Conservation (phyloP, 129 eudicot genomes). For the Ambrosia trifida region DNA sequence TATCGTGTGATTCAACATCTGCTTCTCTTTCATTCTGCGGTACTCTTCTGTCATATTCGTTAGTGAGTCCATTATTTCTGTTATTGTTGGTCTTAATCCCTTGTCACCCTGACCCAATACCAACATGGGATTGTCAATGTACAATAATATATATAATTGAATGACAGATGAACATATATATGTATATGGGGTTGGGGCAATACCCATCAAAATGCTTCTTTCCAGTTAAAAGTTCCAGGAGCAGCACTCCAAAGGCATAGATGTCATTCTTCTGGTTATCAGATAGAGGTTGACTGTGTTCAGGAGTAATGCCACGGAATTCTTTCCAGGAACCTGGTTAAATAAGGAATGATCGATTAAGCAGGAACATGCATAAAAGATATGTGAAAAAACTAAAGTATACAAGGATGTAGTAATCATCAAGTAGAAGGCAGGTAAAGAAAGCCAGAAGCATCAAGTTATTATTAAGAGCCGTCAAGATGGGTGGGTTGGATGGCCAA, state of each 20-base stretch:
- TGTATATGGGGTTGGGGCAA: not conserved
- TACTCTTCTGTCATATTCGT: constrained; percentile 44
- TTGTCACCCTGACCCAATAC: constrained; percentile 55
- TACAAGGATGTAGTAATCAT: not conserved
- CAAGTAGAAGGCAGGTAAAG: not conserved
- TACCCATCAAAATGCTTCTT: constrained; percentile 77
- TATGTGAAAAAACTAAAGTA: too few relatives aligned
- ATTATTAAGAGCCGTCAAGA: not conserved
- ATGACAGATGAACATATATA: not conserved
- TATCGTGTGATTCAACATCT: constrained; percentile 48
- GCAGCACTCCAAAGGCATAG: constrained; percentile 89
- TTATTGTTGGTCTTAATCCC: constrained; percentile 72
- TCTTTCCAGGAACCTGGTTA: constrained; percentile 83
- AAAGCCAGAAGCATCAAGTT: constrained; percentile 9
- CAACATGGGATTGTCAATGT: not conserved
- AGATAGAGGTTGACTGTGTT: constrained; percentile 51
- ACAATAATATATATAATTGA: not conserved
- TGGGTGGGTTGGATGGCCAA: not conserved
- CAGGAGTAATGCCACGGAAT: constrained; percentile 63
- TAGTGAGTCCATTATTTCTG: constrained; percentile 67
- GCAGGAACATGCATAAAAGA: not conserved
- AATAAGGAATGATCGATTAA: constrained; percentile 7
- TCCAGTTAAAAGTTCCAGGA: constrained; percentile 84
- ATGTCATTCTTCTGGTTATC: constrained; percentile 66
- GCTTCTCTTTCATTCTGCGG: constrained; percentile 31